These are phyloP conservation scores for Inonotus obliquus DNA, from an alignment of 1,284 basidiomycete genomes.

Conservation along the genomic window DNA sequence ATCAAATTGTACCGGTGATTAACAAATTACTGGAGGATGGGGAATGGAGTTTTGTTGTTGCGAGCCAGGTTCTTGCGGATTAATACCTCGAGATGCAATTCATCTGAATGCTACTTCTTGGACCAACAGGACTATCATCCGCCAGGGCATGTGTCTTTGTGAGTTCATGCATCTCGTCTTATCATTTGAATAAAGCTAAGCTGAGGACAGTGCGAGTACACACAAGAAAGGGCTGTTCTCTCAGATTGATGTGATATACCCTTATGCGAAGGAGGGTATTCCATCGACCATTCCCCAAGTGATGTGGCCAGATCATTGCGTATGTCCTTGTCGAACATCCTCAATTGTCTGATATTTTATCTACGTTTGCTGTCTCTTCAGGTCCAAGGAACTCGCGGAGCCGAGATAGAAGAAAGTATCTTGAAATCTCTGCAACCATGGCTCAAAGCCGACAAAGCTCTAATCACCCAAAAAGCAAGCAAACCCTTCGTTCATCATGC, in stretches of 20 bases:
- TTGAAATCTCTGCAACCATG: conserved; percentile 9
- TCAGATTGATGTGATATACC: conserved; percentile 14
- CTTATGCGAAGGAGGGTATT: conserved; percentile 6
- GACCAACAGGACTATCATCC: conserved; percentile 20
- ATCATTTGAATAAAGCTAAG: background rate
- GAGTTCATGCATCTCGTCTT: background rate
- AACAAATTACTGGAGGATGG: conserved; percentile 4
- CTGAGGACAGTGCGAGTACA: conserved; percentile 8
- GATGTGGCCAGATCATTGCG: conserved; percentile 22
- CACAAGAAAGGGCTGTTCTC: conserved; percentile 13
- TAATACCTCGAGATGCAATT: background rate
- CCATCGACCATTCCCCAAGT: conserved; percentile 17
- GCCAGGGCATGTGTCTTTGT: conserved; percentile 20
- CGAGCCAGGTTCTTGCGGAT: conserved; percentile 16
- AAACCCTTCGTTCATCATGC: background rate
- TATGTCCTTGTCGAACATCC: background rate
- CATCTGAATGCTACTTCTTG: background rate
- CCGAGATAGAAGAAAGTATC: conserved; percentile 18
- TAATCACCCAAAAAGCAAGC: conserved; percentile 17
- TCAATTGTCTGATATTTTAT: background rate
- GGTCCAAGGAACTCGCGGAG: conserved; percentile 14
- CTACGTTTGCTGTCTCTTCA: background rate
- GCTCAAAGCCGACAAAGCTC: conserved; percentile 8
- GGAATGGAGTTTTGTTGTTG: conserved; percentile 19
- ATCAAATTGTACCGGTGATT: conserved; percentile 18